A percentile compares a stretch with the other conserved stretches of the same genome.
Evolutionary conservation across 768 basidiomycete genomes (phyloP).

Genomic region (Leccinum ochraceum): DNA sequence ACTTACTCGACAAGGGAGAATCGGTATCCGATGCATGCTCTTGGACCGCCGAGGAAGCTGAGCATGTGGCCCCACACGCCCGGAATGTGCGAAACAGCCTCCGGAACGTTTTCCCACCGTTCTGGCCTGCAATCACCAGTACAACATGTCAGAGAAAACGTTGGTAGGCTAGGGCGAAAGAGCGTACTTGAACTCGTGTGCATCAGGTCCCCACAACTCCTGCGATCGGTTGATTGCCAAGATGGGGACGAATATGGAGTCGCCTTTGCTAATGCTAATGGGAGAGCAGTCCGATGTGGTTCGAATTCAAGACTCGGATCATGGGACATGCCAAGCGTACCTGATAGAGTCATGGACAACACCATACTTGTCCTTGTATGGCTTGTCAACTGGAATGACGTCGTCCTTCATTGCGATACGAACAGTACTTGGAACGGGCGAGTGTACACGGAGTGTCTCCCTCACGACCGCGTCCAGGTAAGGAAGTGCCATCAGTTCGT

Average conservation of each 20-base stretch:
- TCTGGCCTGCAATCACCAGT: conserved; percentile 21
- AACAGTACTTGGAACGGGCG: conserved; percentile 47
- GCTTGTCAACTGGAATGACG: conserved; percentile 48
- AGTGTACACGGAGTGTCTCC: conserved; percentile 58
- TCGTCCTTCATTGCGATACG: conserved; percentile 54
- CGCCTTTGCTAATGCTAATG: conserved; percentile 45
- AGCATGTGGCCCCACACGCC: conserved; percentile 62
- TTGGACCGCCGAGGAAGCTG: conserved; percentile 64
- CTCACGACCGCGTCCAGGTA: conserved; percentile 72
- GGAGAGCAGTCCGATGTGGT: background rate
- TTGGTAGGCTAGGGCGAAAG: background rate
- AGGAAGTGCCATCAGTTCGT: conserved; percentile 61
- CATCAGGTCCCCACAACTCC: conserved; percentile 64
- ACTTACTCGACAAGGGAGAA: conserved; percentile 62
- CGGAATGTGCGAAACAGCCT: conserved; percentile 46
- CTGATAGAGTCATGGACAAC: conserved; percentile 39
- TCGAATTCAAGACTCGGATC: background rate
- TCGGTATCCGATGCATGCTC: conserved; percentile 66
- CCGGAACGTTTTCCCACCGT: conserved; percentile 55
- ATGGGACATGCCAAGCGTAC: conserved; percentile 24
- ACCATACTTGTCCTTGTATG: conserved; percentile 47
- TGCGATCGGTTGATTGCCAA: conserved; percentile 51
- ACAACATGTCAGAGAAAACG: background rate
- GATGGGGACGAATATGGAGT: conserved; percentile 51
- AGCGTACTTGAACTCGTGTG: conserved; percentile 53